These are phyloP conservation scores for Fusarium longipes DNA, from an alignment of 2,329 filamentous ascomycete species.

Conservation along the genomic window DNA sequence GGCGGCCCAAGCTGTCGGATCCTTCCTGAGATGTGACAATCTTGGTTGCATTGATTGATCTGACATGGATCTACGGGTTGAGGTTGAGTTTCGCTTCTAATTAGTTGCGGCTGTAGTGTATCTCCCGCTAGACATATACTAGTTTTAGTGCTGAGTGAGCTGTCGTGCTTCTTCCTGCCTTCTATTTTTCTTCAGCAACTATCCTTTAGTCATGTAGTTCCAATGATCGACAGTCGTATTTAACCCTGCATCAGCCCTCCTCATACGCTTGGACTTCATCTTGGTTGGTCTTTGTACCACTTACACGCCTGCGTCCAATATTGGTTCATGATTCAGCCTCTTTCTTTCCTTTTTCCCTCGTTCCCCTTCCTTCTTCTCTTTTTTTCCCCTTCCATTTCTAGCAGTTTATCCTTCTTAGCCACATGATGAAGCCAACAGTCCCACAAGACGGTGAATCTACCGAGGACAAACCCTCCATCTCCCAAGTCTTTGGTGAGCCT, in stretches of 20 bases:
- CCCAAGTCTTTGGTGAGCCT: constrained; percentile 47
- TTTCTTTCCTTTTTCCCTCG: background rate
- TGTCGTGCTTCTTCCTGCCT: constrained; percentile 11
- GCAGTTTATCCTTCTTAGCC: background rate
- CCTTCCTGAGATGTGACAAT: constrained; percentile 42
- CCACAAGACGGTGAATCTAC: constrained; percentile 12
- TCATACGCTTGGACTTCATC: background rate
- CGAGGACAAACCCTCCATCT: constrained; percentile 17
- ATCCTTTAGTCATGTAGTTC: background rate
- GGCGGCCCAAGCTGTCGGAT: constrained; percentile 45
- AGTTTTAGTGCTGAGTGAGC: constrained; percentile 12
- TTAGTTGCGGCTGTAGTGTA: constrained; percentile 17
- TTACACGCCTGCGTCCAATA: constrained; percentile 30
- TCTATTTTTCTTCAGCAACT: background rate
- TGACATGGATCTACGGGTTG: constrained; percentile 14
- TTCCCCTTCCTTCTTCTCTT: background rate
- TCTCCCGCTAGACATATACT: background rate
- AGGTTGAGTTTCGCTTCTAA: background rate
- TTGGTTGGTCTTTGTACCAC: constrained; percentile 27
- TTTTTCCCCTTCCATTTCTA: background rate
- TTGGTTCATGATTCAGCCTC: constrained; percentile 38
- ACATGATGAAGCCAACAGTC: constrained; percentile 26
- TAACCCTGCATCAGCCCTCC: constrained; percentile 33
- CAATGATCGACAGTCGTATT: constrained; percentile 22
- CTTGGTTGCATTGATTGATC: constrained; percentile 38